Base-by-base conservation (phyloP, 192 early-diverging fungal genomes). In the Entophlyctis helioformis region DNA sequence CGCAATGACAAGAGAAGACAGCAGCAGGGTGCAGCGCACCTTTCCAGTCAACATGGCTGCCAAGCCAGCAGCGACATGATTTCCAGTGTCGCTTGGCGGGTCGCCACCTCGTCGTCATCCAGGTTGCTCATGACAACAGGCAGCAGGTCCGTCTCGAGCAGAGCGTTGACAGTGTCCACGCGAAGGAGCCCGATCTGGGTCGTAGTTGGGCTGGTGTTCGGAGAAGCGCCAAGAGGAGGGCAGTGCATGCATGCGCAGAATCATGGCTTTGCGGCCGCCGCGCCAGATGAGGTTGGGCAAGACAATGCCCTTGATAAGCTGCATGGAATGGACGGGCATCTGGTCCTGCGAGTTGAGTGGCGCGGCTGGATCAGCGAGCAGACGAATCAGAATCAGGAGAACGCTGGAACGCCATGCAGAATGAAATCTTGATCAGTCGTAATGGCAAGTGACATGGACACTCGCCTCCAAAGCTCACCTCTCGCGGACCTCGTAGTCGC, bases 401-500 rank as follows among this genome's bases (percentile, higher is more conserved):
- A 32, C 26, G 22, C 22, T 42, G 10, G 29, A 35, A n/a, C n/a
- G n/a, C n/a, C n/a, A n/a, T n/a, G n/a, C n/a, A n/a, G n/a, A n/a
- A n/a, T n/a, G n/a, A n/a, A n/a, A n/a, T n/a, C n/a, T n/a, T n/a
- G n/a, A n/a, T n/a, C n/a, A n/a, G n/a, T n/a, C n/a, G n/a, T n/a
- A n/a, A n/a, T n/a, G n/a, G n/a, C n/a, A n/a, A n/a, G n/a, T n/a
- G n/a, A n/a, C n/a, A n/a, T n/a, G n/a, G n/a, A n/a, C n/a, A n/a
- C n/a, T n/a, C n/a, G n/a, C n/a, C n/a, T n/a, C n/a, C n/a, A n/a
- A n/a, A n/a, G n/a, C 44, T 45, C 32, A 71, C 64, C 56, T 51
- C 32, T 71, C 39, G 9, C 74, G 29, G 2, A 75, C 48, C 53
- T 76, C 71, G 8, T 51, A 16, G 19, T 76, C 74, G 33, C 48